A percentile compares a stretch with the other conserved stretches of the same genome.
Evolutionary conservation across 2,329 filamentous ascomycete genomes (phyloP).

Genomic region (Fusarium sp.): DNA sequence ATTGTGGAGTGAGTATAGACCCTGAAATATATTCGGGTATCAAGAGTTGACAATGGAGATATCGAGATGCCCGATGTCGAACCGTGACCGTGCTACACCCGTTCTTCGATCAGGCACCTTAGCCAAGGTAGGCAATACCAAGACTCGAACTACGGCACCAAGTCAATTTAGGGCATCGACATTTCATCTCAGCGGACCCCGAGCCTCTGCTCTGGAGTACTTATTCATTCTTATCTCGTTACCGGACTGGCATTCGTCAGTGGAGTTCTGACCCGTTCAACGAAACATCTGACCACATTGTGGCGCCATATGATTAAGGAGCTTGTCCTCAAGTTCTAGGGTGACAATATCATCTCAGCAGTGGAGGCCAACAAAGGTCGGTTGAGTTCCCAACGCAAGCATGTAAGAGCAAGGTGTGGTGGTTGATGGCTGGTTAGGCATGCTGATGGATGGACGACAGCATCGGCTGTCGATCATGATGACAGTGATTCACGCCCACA

Average conservation of each 20-base stretch:
- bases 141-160: neutral
- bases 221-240: neutral
- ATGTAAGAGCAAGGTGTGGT: neutral
- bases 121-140: neutral
- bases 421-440: neutral
- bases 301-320: neutral
- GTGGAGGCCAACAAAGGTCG: neutral
- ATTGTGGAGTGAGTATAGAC: neutral
- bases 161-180: neutral
- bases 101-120: neutral
- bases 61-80: neutral
- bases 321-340: neutral
- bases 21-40: neutral
- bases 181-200: neutral
- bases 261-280: constrained; percentile 17
- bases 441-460: constrained; percentile 6
- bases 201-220: neutral
- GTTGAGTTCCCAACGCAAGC: neutral
- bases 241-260: constrained; percentile 11
- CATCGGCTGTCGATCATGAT: neutral
- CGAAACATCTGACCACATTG: constrained; percentile 3
- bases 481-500: constrained; percentile 2
- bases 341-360: neutral
- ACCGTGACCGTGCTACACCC: neutral
- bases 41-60: neutral